Conservation (phyloP, 371 early-diverging fungal species). For the Chytridium lagenaria region DNA sequence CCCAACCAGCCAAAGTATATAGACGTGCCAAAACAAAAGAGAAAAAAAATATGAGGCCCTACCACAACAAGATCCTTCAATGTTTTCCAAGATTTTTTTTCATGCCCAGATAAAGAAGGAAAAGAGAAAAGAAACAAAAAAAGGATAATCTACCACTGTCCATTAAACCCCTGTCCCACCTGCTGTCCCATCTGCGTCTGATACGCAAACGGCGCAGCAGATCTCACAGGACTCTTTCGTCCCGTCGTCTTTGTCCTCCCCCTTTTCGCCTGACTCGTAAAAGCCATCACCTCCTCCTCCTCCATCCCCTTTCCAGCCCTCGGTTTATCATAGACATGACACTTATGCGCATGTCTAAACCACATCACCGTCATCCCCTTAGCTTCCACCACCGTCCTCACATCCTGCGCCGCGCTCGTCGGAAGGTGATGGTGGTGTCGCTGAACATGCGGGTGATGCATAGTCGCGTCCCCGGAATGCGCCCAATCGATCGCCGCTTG, state of each 20-base stretch:
- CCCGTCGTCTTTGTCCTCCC: constrained; percentile 1
- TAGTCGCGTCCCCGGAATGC: not conserved
- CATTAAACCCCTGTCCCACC: too few relatives aligned
- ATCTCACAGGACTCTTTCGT: too few relatives aligned
- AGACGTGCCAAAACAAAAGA: too few relatives aligned
- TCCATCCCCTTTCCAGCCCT: not conserved
- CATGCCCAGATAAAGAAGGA: too few relatives aligned
- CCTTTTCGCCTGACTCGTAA: not conserved
- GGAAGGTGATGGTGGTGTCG: not conserved
- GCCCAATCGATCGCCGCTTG: not conserved
- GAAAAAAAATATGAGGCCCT: too few relatives aligned
- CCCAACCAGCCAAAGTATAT: too few relatives aligned
- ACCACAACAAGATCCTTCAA: too few relatives aligned
- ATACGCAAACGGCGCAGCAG: too few relatives aligned
- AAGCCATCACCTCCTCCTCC: constrained; percentile 5
- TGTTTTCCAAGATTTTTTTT: too few relatives aligned
- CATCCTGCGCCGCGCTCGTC: constrained; percentile 25
- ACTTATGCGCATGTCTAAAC: constrained; percentile 93
- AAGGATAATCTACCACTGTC: too few relatives aligned
- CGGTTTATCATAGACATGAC: constrained; percentile 87
- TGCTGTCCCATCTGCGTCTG: too few relatives aligned
- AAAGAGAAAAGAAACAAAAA: too few relatives aligned
- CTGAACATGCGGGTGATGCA: not conserved
- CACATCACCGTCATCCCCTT: constrained; percentile 77
- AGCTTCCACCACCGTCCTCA: constrained; percentile 13